Percentiles rank a stretch among this genome's conserved stretches.
These are phyloP conservation scores for Xylaria palmicola DNA, from an alignment of 495 filamentous ascomycete genomes.

Conservation along the genomic window DNA sequence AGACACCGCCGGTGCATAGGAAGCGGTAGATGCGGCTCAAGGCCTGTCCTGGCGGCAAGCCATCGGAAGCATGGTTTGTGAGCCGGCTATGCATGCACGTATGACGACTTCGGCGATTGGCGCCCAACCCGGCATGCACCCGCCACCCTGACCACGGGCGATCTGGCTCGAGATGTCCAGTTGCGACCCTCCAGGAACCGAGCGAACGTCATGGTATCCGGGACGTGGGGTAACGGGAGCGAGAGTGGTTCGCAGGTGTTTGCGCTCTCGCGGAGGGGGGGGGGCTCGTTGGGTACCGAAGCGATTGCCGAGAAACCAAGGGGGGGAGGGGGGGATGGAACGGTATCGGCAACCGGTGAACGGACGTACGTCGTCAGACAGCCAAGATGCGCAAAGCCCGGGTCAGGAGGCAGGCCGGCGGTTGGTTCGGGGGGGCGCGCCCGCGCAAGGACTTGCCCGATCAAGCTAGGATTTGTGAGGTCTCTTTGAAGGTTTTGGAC, in stretches of 20 bases:
- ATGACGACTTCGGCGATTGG: background rate
- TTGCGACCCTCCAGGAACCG: slow-evolving; percentile 5
- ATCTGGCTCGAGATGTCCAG: background rate
- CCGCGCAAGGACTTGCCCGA: slow-evolving; percentile 37
- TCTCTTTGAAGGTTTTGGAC: background rate
- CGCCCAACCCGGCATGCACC: background rate
- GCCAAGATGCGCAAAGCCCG: background rate
- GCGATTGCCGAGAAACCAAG: too few species aligned
- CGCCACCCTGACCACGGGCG: background rate
- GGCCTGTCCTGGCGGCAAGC: background rate
- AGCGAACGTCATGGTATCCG: background rate
- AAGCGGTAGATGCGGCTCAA: slow-evolving; percentile 9
- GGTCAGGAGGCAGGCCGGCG: background rate
- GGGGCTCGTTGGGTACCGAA: too few species aligned
- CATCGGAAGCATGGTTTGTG: background rate
- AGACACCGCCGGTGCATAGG: background rate
- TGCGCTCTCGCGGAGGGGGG: too few species aligned
- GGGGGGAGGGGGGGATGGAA: background rate
- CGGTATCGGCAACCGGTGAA: slow-evolving; percentile 4
- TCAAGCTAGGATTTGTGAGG: slow-evolving; percentile 11
- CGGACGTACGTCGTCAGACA: background rate
- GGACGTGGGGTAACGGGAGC: background rate
- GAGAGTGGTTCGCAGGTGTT: background rate
- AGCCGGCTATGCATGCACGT: background rate
- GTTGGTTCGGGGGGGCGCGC: slow-evolving; percentile 5